phyloP scores from a whole-genome alignment of 2,329 filamentous ascomycete species.

The Gaeumannomyces sp. region DNA sequence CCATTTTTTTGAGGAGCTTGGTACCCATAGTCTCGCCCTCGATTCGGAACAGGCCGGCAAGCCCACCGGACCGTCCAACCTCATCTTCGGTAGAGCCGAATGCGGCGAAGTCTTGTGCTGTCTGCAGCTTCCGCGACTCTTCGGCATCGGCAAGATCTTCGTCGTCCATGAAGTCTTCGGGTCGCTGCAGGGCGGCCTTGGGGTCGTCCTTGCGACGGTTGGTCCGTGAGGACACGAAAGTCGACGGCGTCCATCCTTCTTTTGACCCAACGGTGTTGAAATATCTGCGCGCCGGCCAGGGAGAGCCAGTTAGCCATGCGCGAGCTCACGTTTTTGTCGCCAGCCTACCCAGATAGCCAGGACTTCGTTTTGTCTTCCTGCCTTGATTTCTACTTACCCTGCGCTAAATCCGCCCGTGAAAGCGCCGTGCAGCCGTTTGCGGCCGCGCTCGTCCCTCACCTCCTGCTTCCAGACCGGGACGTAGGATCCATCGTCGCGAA shows the following conservation, averaged over 20 bases:
- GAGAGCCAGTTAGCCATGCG: background rate
- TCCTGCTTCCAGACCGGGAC: conserved; percentile 98
- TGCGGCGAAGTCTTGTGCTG: conserved; percentile 65
- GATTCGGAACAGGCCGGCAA: conserved; percentile 67
- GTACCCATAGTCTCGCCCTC: conserved; percentile 81
- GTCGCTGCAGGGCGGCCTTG: conserved; percentile 51
- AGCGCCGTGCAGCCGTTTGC: conserved; percentile 87
- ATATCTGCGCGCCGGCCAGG: conserved; percentile 52
- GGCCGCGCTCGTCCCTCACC: conserved; percentile 83
- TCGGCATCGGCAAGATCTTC: conserved; percentile 86
- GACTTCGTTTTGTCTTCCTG: background rate
- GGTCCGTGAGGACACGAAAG: conserved; percentile 83
- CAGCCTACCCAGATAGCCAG: background rate
- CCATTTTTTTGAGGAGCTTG: conserved; percentile 84
- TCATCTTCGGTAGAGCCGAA: conserved; percentile 63
- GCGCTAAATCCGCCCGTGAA: conserved; percentile 97
- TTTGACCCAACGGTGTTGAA: conserved; percentile 98
- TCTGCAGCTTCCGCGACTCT: conserved; percentile 70
- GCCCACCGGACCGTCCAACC: conserved; percentile 37
- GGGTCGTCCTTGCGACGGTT: conserved; percentile 65
- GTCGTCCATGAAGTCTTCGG: conserved; percentile 97
- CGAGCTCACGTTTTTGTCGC: background rate
- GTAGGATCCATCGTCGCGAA: conserved; percentile 85
- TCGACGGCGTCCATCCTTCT: conserved; percentile 91
- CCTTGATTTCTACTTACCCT: conserved; percentile 55